Percentiles rank a stretch among this genome's conserved stretches.
Conservation (phyloP, 331 rosid species). For the Arachis monticola region DNA sequence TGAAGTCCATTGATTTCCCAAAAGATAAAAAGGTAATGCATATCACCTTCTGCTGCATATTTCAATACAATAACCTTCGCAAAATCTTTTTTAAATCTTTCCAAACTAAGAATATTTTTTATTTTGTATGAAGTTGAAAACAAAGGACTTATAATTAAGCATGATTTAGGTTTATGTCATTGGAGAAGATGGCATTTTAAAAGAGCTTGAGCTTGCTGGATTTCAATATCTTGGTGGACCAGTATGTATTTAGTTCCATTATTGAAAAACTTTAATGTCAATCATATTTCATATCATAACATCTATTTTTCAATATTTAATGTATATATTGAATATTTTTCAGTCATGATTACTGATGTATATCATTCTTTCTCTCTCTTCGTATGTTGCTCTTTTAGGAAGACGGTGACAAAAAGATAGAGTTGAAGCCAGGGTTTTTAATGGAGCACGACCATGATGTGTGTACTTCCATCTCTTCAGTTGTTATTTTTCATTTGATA, state of each 20-base stretch:
- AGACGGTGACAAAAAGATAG: conserved; percentile 93
- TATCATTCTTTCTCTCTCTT: conserved; percentile 29
- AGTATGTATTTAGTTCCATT: conserved; percentile 51
- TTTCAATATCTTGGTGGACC: conserved; percentile 95
- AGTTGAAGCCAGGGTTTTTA: conserved; percentile 89
- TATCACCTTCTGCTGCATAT: neutral
- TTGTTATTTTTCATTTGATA: conserved; percentile 5
- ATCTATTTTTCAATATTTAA: neutral
- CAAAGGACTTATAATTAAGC: conserved; percentile 37
- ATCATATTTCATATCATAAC: neutral
- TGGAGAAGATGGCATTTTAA: conserved; percentile 98
- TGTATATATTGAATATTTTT: neutral
- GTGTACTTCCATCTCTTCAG: conserved; percentile 35
- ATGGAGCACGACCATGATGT: conserved; percentile 96
- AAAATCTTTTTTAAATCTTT: too few relatives aligned
- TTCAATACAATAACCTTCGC: neutral
- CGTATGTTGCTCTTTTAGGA: conserved; percentile 55
- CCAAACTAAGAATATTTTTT: too few relatives aligned
- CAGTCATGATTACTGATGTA: conserved; percentile 4
- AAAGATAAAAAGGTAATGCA: conserved; percentile 81
- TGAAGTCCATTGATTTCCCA: conserved; percentile 89
- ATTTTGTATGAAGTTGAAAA: conserved; percentile 23
- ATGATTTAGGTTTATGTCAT: conserved; percentile 86
- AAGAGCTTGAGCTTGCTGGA: conserved; percentile 99
- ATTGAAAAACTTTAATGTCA: neutral